Base-by-base conservation (phyloP, 306 rosid genomes). In the Quercus bicolor region DNA sequence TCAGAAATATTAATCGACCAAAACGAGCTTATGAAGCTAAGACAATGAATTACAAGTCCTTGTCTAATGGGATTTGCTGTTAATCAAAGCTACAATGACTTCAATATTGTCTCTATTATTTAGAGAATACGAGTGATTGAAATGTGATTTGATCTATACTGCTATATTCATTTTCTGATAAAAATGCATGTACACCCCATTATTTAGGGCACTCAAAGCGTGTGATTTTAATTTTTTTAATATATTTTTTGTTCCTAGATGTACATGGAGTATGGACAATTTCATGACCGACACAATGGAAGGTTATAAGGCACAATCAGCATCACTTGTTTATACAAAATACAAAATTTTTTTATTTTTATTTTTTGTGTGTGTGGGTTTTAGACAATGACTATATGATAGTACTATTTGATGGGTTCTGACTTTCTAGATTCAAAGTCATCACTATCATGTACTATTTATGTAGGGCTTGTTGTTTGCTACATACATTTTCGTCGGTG, bases 211-310 rank as follows among this genome's bases (percentile, higher is more conserved):
- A 70, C 89, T 83, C 8, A 62, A 75, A 54, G 83, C 88, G 85
- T 87, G 88, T 81, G 88, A 80, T 31, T 70, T 78, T 26, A 73
- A 7, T 2, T 40, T 40, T 6, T 6, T 2, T 0, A 0, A 8
- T 2, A 40, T 40, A 40, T 40, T 7, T 40, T 40, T 8, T 40
- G 45, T 48, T 48, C 53, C 45, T 6, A 2, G 24, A 65, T 65
- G 24, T 71, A 48, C 62, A 48, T 80, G 57, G 48, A 40, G 45
- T 8, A 40, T 40, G 12, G 45, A 85, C 64, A 77, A 48, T 82
- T 84, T 56, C 79, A 75, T 70, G 73, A 75, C 91, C 88, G 88
- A 85, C 85, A 83, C 61, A 72, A 1, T 43, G 16, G 70, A 40
- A 26, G 75, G 12, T 20, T 31, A 4, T 57, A 56, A 60, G 18